A percentile compares a stretch with the other conserved stretches of the same genome.
Evolutionary conservation across 805 yeast species (phyloP).

Genomic region (Kodamaea fukazawae): DNA sequence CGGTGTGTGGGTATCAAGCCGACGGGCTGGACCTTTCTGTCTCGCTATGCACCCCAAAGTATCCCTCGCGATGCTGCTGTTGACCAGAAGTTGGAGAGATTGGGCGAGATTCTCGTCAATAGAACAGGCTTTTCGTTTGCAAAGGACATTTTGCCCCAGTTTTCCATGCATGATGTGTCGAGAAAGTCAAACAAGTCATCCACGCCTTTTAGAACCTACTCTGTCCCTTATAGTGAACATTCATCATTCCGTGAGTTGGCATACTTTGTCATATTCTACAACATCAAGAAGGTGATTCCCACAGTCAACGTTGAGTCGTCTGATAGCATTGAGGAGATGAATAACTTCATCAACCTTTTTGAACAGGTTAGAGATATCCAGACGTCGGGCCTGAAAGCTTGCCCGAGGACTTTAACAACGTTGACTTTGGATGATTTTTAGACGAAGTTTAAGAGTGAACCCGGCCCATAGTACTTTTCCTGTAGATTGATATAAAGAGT

Average conservation of each 20-base stretch:
- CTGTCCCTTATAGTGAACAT: slow-evolving; percentile 91
- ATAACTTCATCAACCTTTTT: slow-evolving; percentile 32
- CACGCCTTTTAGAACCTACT: slow-evolving; percentile 44
- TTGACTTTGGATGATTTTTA: slow-evolving; percentile 9
- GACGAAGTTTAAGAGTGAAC: too few species aligned
- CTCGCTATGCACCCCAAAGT: slow-evolving; percentile 6
- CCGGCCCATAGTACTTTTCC: too few species aligned
- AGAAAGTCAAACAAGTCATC: slow-evolving; percentile 22
- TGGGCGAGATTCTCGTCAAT: slow-evolving; percentile 1
- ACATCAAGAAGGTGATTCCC: slow-evolving; percentile 60
- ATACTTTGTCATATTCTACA: slow-evolving; percentile 54
- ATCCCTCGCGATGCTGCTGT: slow-evolving; percentile 1
- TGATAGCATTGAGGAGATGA: slow-evolving; percentile 27
- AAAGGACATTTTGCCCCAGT: slow-evolving; percentile 33
- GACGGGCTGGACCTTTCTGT: slow-evolving; percentile 81
- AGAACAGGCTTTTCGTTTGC: slow-evolving; percentile 21
- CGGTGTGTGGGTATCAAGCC: slow-evolving; percentile 75
- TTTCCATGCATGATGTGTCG: slow-evolving; percentile 14
- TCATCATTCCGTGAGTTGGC: slow-evolving; percentile 82
- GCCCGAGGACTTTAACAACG: slow-evolving; percentile 1
- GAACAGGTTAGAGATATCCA: slow-evolving; percentile 18
- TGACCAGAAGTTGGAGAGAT: slow-evolving; percentile 1
- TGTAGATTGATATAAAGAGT: too few species aligned
- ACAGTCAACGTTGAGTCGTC: slow-evolving; percentile 59
- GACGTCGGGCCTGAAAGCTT: slow-evolving; percentile 5